Evolutionary conservation across 768 basidiomycete species (phyloP), one percentile per base, ranked within the genome.

Genomic region (Udeniomyces megalosporus): DNA sequence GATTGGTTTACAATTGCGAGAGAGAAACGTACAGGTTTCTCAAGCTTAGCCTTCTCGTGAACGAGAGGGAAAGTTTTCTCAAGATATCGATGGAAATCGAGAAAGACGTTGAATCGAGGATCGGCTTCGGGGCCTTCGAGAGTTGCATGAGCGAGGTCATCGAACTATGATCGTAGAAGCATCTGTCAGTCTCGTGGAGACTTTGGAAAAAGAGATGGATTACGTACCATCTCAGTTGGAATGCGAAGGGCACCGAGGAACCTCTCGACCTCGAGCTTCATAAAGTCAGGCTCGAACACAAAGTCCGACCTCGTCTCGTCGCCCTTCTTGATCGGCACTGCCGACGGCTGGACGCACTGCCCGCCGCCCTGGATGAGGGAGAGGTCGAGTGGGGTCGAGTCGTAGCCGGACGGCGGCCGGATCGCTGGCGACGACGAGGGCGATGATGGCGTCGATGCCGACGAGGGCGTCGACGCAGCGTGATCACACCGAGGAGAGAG

Each of bases 11-110:
- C n/a, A n/a, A n/a, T n/a, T n/a, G n/a, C n/a, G n/a, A n/a, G n/a
- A n/a, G n/a, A n/a, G n/a, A n/a, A n/a, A 0, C 81, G 84, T 71
- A 88, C 87, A 68, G 90, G 80, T 67, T 81, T 82, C 10, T 81
- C 82, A 63, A 85, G 76, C 32, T 77, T 69, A 48, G 88, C 76
- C 10, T 72, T 78, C n/a, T 75, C 52, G 70, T 85, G 82, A 77
- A 78, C 80, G 70, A 82, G 75, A 12, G 83, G 81, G 67, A 85
- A 90, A 35, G 84, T 72, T 32, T 70, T 66, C 58, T 68, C 68
- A 31, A 86, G 76, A 67, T 84, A 65, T 15, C n/a, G 22, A 35
- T 65, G 63, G 22, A 59, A 55, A 6, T 46, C 48, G 20, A 55
- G n/a, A 52, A 65, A 59, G 5, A 47, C 29, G 0, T 46, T 28